phyloP scores from a whole-genome alignment of 768 basidiomycete genomes.

The Multifurca ochricompacta region DNA sequence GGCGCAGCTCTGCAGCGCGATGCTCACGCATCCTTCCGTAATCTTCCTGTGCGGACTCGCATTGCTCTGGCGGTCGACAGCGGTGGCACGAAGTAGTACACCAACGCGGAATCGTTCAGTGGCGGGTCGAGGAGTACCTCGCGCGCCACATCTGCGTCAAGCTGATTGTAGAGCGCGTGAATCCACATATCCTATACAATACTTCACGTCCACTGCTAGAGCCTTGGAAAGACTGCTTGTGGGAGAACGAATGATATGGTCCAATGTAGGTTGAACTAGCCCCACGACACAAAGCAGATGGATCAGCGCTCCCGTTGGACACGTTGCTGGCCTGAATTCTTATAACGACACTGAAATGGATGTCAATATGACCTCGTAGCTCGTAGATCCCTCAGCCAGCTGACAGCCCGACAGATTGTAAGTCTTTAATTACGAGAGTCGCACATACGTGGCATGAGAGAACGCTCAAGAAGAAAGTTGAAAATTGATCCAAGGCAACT shows the following conservation, averaged over 20 bases:
- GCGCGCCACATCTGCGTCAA: constrained; percentile 45
- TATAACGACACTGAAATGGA: not conserved
- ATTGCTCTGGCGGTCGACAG: constrained; percentile 44
- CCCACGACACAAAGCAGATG: constrained; percentile 68
- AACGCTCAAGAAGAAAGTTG: not conserved
- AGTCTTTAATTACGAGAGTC: not conserved
- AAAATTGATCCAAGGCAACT: not conserved
- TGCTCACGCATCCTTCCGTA: constrained; percentile 51
- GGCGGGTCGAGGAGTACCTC: constrained; percentile 3
- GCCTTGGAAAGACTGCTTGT: constrained; percentile 52
- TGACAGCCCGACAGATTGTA: not conserved
- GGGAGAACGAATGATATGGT: constrained; percentile 69
- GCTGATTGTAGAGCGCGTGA: constrained; percentile 70
- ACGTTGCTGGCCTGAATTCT: not conserved
- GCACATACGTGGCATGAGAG: constrained; percentile 2
- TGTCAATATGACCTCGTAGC: not conserved
- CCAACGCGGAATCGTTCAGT: constrained; percentile 46
- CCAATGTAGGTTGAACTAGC: constrained; percentile 67
- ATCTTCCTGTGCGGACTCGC: constrained; percentile 54
- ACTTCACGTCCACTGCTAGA: constrained; percentile 61
- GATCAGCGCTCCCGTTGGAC: constrained; percentile 47
- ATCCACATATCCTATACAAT: constrained; percentile 75
- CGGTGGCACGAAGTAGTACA: constrained; percentile 60
- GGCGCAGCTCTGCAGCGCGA: constrained; percentile 52
- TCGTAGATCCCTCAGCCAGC: not conserved